These are phyloP conservation scores for Sporothrix mexicana DNA, from an alignment of 2,329 filamentous ascomycete genomes.

Conservation along the genomic window DNA sequence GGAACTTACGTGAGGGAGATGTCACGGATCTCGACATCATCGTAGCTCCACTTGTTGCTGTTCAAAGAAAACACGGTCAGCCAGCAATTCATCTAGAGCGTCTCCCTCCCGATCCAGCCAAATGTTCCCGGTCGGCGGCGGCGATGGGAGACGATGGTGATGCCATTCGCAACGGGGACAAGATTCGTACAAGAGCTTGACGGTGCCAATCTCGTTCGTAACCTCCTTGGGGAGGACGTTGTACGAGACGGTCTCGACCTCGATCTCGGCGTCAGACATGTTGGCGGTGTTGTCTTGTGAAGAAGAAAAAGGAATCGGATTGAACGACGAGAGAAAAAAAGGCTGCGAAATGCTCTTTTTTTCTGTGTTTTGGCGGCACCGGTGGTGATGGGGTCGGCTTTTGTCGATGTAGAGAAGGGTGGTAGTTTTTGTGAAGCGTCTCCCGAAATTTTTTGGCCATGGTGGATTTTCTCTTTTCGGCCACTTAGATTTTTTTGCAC, in stretches of 20 bases:
- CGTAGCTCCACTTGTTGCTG: conserved; percentile 86
- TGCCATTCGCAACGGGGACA: background rate
- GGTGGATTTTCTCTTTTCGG: conserved; percentile 30
- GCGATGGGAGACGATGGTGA: background rate
- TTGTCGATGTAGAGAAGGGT: conserved; percentile 26
- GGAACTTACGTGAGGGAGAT: conserved; percentile 96
- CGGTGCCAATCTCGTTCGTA: conserved; percentile 82
- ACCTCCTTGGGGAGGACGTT: conserved; percentile 92
- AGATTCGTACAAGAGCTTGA: conserved; percentile 76
- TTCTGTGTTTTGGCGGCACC: conserved; percentile 31
- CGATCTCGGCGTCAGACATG: conserved; percentile 98
- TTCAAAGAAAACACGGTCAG: conserved; percentile 32
- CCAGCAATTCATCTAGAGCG: background rate
- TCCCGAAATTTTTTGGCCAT: conserved; percentile 34
- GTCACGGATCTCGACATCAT: conserved; percentile 99
- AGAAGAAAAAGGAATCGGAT: conserved; percentile 36
- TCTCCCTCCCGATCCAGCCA: background rate
- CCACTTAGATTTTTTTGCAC: conserved; percentile 31
- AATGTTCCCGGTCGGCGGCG: background rate
- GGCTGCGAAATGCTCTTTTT: conserved; percentile 29
- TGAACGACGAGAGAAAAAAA: conserved; percentile 31
- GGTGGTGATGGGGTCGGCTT: conserved; percentile 29
- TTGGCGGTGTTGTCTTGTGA: conserved; percentile 44
- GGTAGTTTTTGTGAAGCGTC: conserved; percentile 31
- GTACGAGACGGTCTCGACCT: conserved; percentile 79